Conservation (phyloP, 345 rosid species). For the Syzygium jambos region DNA sequence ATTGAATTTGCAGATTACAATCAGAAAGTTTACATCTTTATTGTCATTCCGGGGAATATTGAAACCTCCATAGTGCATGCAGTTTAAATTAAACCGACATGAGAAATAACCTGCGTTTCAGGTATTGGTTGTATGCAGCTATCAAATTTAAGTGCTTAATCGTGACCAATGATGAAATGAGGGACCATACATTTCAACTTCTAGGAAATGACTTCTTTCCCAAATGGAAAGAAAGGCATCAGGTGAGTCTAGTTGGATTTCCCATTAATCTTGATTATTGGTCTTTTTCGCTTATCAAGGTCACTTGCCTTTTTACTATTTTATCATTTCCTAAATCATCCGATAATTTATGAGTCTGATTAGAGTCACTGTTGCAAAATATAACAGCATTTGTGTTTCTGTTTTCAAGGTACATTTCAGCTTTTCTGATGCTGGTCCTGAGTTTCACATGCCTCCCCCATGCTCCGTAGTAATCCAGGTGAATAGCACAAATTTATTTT, state of each 20-base stretch:
- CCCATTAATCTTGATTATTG: background rate
- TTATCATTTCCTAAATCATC: background rate
- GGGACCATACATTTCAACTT: constrained; percentile 75
- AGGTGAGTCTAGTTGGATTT: constrained; percentile 20
- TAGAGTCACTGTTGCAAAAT: constrained; percentile 1
- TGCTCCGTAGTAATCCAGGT: constrained; percentile 64
- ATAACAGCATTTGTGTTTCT: background rate
- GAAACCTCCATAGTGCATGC: background rate
- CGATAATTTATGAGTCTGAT: background rate
- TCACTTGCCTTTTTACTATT: background rate
- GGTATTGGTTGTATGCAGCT: constrained; percentile 85
- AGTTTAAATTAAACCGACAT: constrained; percentile 2
- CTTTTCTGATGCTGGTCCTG: constrained; percentile 40
- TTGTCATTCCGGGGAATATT: background rate
- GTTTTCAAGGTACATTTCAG: constrained; percentile 41
- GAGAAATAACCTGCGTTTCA: constrained; percentile 30
- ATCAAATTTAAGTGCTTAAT: constrained; percentile 54
- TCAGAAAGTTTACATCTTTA: background rate
- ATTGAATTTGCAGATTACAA: background rate
- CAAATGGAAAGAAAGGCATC: constrained; percentile 78
- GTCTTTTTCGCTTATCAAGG: background rate
- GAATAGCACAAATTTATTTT: background rate
- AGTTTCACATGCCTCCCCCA: constrained; percentile 53
- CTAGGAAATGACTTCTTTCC: constrained; percentile 65
- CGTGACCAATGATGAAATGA: constrained; percentile 76